phyloP scores from a whole-genome alignment of 225 moss, liverwort and hornwort species.

The Pseudisothecium myosuroides region DNA sequence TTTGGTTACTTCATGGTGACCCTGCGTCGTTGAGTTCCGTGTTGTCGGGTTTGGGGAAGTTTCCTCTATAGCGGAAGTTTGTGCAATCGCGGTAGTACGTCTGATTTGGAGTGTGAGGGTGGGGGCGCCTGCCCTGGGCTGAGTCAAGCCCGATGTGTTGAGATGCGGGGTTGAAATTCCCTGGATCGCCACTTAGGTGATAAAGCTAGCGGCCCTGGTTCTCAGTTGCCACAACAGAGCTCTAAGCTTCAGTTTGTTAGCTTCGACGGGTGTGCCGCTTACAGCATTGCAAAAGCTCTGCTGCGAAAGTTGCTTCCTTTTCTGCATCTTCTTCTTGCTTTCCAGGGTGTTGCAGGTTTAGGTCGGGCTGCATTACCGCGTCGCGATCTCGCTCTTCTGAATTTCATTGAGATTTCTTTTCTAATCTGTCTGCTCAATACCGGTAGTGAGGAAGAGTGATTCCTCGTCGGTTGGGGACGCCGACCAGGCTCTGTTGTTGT shows the following conservation, averaged over 20 bases:
- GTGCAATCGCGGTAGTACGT: background rate
- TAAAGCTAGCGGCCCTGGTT: background rate
- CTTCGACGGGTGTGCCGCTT: background rate
- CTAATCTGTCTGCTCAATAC: background rate
- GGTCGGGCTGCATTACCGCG: background rate
- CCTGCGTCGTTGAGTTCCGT: background rate
- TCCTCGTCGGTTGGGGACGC: background rate
- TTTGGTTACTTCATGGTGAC: background rate
- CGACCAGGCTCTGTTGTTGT: background rate
- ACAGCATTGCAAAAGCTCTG: background rate
- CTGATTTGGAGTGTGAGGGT: background rate
- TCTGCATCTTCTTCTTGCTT: background rate
- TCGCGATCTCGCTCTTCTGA: background rate
- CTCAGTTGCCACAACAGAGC: background rate
- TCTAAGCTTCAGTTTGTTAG: background rate
- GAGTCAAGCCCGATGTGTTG: constrained; percentile 3
- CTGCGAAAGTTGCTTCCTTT: background rate
- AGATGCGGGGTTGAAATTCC: background rate
- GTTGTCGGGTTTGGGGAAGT: background rate
- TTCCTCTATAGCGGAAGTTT: background rate
- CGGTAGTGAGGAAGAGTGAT: background rate
- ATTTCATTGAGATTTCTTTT: background rate
- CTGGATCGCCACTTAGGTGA: background rate
- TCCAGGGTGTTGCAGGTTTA: background rate
- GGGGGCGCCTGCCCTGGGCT: background rate